Percentiles rank a stretch among this genome's conserved stretches.
These are phyloP conservation scores for Verticillium zaregamsianum DNA, from an alignment of 2,329 filamentous ascomycete species.

Conservation along the genomic window DNA sequence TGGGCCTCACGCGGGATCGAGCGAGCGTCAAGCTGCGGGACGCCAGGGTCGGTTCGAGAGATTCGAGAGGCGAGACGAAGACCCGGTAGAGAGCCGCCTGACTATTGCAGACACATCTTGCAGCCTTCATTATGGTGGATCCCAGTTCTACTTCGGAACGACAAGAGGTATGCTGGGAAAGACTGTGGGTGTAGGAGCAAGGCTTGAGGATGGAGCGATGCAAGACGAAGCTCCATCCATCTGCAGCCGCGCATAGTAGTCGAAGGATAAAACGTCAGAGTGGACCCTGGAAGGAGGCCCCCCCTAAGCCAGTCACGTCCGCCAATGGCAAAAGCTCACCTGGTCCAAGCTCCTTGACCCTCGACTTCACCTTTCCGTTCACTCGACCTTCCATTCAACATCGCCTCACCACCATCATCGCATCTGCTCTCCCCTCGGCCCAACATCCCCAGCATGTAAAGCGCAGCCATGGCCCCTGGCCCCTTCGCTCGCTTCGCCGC, in stretches of 20 bases:
- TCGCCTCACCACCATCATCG: neutral
- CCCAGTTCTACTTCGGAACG: neutral
- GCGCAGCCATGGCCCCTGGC: neutral
- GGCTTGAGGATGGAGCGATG: neutral
- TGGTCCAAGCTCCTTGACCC: slow-evolving; percentile 3
- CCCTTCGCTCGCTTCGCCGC: neutral
- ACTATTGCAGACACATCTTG: slow-evolving; percentile 37
- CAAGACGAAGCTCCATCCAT: neutral
- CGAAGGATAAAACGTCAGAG: neutral
- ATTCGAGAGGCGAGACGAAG: slow-evolving; percentile 35
- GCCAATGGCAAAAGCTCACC: slow-evolving; percentile 8
- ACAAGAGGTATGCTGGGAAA: neutral
- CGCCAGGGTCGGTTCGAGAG: slow-evolving; percentile 16
- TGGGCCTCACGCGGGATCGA: neutral
- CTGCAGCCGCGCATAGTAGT: neutral
- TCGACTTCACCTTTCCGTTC: slow-evolving; percentile 3
- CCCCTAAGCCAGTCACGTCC: slow-evolving; percentile 1
- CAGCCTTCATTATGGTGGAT: slow-evolving; percentile 29
- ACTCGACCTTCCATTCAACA: neutral
- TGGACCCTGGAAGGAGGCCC: neutral
- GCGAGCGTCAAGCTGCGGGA: slow-evolving; percentile 15
- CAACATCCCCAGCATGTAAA: neutral
- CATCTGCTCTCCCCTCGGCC: neutral
- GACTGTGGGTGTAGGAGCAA: neutral
- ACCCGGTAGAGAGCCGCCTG: slow-evolving; percentile 42